These are phyloP conservation scores for Carex arenaria DNA, from an alignment of 202 grass and related monocot species.

Conservation along the genomic window DNA sequence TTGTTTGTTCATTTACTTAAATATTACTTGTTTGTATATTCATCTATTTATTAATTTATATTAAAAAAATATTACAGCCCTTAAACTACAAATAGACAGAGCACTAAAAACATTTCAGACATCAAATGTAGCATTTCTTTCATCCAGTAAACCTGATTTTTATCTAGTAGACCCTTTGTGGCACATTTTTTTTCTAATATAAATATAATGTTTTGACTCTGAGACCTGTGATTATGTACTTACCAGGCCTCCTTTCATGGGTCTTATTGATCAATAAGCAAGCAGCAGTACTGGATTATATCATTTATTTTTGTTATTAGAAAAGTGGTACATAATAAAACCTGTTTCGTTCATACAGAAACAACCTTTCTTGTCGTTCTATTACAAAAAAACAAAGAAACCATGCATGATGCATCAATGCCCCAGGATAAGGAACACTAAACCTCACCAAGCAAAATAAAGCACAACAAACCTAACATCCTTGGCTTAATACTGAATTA, in stretches of 20 bases:
- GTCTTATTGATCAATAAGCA: background rate
- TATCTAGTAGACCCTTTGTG: background rate
- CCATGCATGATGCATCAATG: background rate
- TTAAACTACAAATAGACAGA: background rate
- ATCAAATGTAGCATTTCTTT: background rate
- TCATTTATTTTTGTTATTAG: background rate
- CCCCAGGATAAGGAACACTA: background rate
- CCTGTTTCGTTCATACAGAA: background rate
- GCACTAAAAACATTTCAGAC: background rate
- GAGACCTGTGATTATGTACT: background rate
- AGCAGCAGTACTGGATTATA: background rate
- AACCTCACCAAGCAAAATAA: background rate
- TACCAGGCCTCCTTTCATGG: background rate
- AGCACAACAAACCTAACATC: no score
- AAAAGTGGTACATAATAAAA: background rate
- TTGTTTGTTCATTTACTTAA: background rate
- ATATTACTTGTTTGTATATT: no score
- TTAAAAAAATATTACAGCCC: background rate
- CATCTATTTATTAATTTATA: no score
- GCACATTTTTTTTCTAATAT: background rate
- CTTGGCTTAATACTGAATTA: background rate
- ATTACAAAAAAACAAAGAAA: background rate
- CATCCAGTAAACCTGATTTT: background rate
- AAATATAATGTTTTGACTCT: background rate
- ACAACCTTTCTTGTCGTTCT: background rate